These are phyloP conservation scores for Prunus mongolica DNA, from an alignment of 306 rosid genomes.

Conservation along the genomic window DNA sequence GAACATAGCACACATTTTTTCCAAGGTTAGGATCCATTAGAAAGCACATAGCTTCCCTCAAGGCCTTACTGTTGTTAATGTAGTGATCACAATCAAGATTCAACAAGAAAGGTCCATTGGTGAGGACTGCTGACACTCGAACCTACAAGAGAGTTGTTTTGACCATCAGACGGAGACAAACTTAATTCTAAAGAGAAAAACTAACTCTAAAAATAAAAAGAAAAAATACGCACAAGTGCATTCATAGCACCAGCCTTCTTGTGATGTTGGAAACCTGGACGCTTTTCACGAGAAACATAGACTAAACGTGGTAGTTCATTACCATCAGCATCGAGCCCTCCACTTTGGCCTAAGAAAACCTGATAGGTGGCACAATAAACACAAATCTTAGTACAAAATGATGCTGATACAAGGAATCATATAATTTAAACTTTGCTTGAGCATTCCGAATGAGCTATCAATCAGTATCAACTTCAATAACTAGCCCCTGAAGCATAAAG, in stretches of 20 bases:
- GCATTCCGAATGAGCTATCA: not conserved
- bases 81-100: constrained; percentile 99
- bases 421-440: not conserved
- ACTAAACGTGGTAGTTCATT: constrained; percentile 89
- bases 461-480: constrained; percentile 3
- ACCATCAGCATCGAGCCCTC: constrained; percentile 95
- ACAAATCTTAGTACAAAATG: constrained; percentile 9
- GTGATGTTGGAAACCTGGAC: constrained; percentile 99
- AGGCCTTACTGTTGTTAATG: constrained; percentile 94
- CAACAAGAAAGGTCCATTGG: constrained; percentile 93
- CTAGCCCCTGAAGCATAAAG: constrained; percentile 3
- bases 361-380: constrained; percentile 22
- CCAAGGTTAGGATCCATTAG: constrained; percentile 99
- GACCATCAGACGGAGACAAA: constrained; percentile 4
- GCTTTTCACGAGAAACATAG: constrained; percentile 99
- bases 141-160: constrained; percentile 48
- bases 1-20: constrained; percentile 86
- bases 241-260: constrained; percentile 99
- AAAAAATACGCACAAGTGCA: constrained; percentile 69
- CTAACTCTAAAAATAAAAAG: not conserved
- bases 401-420: not conserved
- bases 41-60: constrained; percentile 97
- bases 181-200: not conserved
- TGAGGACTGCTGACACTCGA: constrained; percentile 96
- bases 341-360: constrained; percentile 99